Base-by-base conservation (phyloP, 768 basidiomycete genomes). In the Leccinum disarticulatum region DNA sequence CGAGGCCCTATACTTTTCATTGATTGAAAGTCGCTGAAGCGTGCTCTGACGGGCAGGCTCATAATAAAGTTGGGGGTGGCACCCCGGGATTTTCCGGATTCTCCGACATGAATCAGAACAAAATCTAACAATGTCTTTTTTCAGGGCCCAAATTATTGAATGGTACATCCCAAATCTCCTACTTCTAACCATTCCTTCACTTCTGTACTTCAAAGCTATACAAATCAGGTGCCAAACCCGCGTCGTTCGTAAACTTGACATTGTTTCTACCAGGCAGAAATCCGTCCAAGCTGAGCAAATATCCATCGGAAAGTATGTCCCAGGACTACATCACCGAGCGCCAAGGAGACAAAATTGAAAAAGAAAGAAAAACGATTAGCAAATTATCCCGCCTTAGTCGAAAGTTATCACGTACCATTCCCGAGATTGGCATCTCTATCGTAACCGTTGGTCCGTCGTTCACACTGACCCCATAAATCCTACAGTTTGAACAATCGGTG, bases 341-440 rank as follows among this genome's bases (percentile, higher is more conserved):
- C 47, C 25, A 48, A 9, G 22, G 22, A 22, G 22, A 22, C 22
- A 22, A 22, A 22, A 22, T 22, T 22, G 22, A 22, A 22, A 22
- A 22, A 22, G 22, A 22, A 22, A 22, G 22, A 22, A 22, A 22
- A 22, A 22, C 22, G 22, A 22, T 22, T 22, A 22, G n/a, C 13
- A 41, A 4, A 1, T 38, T 38, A 9, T 41, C 31, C 17, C 5
- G 14, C 17, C 38, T 30, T 30, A 8, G 28, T 47, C 46, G 46
- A 47, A 47, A 11, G 13, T 14, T 25, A 14, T 19, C n/a, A 47
- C 46, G 25, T 9, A 49, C 48, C 48, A 25, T 25, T 38, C 57
- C 56, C 3, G 56, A 54, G 28, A 63, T 27, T 3, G 59, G 61
- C 59, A 61, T 63, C 35, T 61, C 56, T 14, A 41, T 53, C 3